A percentile compares a stretch with the other conserved stretches of the same genome.
Conservation (phyloP, 768 basidiomycete species). For the Rhizopogon vesiculosus region DNA sequence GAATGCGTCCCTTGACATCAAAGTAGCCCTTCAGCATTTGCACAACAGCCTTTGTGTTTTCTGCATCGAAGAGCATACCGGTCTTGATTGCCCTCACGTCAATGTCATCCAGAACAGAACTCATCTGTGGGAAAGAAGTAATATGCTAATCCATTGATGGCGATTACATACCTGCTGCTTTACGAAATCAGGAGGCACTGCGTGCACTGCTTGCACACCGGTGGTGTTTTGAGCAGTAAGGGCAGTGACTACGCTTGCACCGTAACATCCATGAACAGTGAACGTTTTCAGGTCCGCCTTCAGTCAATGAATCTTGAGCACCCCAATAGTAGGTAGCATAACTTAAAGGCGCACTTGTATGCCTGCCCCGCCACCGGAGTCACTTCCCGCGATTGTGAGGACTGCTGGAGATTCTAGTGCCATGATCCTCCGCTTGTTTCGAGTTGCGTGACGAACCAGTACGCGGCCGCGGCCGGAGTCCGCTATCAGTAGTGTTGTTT, state of each 20-base stretch:
- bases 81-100: conserved; percentile 75
- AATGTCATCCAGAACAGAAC: conserved; percentile 68
- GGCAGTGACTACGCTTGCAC: conserved; percentile 73
- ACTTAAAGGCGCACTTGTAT: conserved; percentile 57
- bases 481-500: not conserved
- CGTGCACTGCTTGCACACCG: conserved; percentile 74
- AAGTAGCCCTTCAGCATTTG: conserved; percentile 43
- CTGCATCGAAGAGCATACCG: conserved; percentile 78
- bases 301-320: not conserved
- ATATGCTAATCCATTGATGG: not conserved
- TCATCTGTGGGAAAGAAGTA: conserved; percentile 41
- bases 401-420: conserved; percentile 28
- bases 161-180: conserved; percentile 55
- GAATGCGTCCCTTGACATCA: conserved; percentile 29
- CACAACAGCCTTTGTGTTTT: conserved; percentile 48
- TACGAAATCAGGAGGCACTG: conserved; percentile 66
- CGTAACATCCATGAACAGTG: too few relatives aligned
- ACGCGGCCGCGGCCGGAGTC: not conserved
- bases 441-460: too few relatives aligned
- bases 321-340: not conserved
- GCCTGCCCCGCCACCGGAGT: conserved; percentile 83
- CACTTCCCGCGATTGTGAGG: conserved; percentile 77
- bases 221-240: conserved; percentile 87
- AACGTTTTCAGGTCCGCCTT: conserved; percentile 77
- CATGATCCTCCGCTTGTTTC: not conserved